Evolutionary conservation across 352 stramenopile genomes (phyloP), one percentile per base, ranked within the genome.

Genomic region (Blastocystis sp.): DNA sequence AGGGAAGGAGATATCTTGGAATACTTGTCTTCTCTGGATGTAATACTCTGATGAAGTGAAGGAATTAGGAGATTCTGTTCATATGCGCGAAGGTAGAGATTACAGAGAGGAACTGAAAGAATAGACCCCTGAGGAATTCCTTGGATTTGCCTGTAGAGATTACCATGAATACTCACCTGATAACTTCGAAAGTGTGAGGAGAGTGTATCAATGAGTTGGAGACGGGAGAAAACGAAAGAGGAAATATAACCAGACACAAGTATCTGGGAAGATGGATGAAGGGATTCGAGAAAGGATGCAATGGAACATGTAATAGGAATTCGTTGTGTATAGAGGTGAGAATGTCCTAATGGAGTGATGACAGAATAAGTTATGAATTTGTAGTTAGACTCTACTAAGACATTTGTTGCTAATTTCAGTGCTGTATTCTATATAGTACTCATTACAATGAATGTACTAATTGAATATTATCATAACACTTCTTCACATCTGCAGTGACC

Each of bases 61-160:
- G 33, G 33, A 33, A 1, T 6, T 0, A 77, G 30, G 5, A 77
- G 30, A 22, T 1, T 51, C 24, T 30, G 19, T 24, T 77, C 64
- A 24, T 51, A 77, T 7, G n/a, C 5, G 9, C 64, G 30, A 56
- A 77, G 64, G 54, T 77, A 77, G 4, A 77, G 37, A 15, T 77
- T 77, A 48, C 64, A 77, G 4, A 77, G 19, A 57, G 64, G 64
- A 51, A 77, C 22, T 1, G 64, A 77, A 13, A 77, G 64, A 77
- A 77, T 77, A 22, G 64, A 77, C 0, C 64, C 64, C 24, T 77
- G 64, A 3, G 64, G 64, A 24, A 77, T 77, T 11, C 64, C 64
- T n/a, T 56, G 64, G 27, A 56, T 15, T n/a, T 77, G 64, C 27
- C 19, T 77, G 15, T 30, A 51, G 64, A 56, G 54, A n/a, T 44